phyloP scores from a whole-genome alignment of 306 rosid species.

The Purshia tridentata region DNA sequence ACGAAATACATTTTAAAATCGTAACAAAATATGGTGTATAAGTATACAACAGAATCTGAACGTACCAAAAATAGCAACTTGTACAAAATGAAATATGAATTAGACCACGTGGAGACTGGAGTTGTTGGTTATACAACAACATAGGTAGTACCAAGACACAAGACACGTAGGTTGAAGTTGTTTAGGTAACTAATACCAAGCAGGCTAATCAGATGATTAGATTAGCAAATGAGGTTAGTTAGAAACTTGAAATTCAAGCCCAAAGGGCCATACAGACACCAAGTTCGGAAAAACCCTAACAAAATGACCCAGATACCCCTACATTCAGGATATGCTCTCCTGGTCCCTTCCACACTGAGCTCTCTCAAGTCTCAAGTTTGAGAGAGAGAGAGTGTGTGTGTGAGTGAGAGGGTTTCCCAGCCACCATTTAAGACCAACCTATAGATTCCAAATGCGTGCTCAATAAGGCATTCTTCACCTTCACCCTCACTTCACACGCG shows the following conservation, averaged over 20 bases:
- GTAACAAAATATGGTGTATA: no score
- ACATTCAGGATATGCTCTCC: constrained; percentile 22
- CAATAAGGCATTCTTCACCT: constrained; percentile 37
- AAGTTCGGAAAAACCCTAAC: neutral
- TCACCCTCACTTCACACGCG: constrained; percentile 19
- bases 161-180: neutral
- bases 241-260: neutral
- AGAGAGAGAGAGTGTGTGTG: neutral
- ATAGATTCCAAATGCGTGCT: constrained; percentile 41
- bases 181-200: neutral
- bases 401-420: constrained; percentile 15
- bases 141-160: no score
- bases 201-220: no score
- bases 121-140: neutral
- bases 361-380: constrained; percentile 3
- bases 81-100: neutral
- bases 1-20: no score
- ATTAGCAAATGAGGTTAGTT: neutral
- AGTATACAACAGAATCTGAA: no score
- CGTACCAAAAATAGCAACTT: no score
- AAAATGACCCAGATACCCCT: constrained; percentile 23
- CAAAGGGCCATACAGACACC: neutral
- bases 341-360: constrained; percentile 25
- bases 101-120: neutral
- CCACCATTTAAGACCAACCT: constrained; percentile 57